Percentiles rank a stretch among this genome's conserved stretches.
Evolutionary conservation across 2,329 filamentous ascomycete genomes (phyloP).

Genomic region (Aspergillus ibericus): DNA sequence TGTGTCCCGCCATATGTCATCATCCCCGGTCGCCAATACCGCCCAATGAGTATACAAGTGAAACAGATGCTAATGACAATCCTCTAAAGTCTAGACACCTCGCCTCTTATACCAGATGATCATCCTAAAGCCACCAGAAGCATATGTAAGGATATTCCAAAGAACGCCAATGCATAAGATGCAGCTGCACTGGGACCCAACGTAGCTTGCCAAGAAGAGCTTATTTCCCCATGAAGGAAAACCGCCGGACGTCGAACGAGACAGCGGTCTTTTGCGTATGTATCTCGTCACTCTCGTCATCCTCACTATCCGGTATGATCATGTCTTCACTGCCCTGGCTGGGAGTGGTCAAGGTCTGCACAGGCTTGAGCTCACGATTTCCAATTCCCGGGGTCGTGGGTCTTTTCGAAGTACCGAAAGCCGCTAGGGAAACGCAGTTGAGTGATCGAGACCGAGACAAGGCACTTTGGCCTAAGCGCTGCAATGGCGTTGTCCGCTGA

Average conservation of each 20-base stretch:
- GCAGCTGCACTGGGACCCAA: not conserved
- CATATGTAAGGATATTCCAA: not conserved
- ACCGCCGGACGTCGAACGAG: constrained; percentile 37
- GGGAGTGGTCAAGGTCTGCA: constrained; percentile 9
- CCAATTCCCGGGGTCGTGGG: not conserved
- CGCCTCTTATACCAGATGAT: not conserved
- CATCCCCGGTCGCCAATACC: not conserved
- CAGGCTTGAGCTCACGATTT: not conserved
- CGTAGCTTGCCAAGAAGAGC: not conserved
- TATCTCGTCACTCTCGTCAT: constrained; percentile 32
- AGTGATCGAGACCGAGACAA: constrained; percentile 40
- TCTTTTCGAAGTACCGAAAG: not conserved
- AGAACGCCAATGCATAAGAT: constrained; percentile 1
- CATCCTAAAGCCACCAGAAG: not conserved
- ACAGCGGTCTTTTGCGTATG: constrained; percentile 10
- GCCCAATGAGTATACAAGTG: not conserved
- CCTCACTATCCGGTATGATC: constrained; percentile 53
- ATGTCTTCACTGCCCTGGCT: constrained; percentile 53
- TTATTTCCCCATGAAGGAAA: constrained; percentile 31
- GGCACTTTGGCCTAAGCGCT: constrained; percentile 43
- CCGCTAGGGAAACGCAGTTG: constrained; percentile 22
- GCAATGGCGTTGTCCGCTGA: constrained; percentile 38
- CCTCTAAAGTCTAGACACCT: not conserved
- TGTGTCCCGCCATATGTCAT: not conserved
- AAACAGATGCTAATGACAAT: constrained; percentile 6